A percentile compares a stretch with the other conserved stretches of the same genome.
Evolutionary conservation across 345 rosid genomes (phyloP).

Genomic region (Mercurialis annua): DNA sequence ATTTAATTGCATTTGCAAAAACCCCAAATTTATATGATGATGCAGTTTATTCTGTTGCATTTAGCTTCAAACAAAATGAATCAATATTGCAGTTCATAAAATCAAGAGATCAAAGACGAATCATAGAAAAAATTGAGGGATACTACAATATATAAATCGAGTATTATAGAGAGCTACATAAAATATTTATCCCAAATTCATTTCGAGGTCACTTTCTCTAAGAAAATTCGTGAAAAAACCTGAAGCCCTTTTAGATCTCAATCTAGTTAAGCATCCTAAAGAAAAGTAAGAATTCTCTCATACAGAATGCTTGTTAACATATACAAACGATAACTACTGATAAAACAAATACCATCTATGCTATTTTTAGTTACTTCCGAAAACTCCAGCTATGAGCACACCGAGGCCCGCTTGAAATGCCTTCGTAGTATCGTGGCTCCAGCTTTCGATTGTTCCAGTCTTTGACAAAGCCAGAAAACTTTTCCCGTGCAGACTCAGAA

Average conservation of each 20-base stretch:
- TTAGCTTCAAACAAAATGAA: too few species aligned
- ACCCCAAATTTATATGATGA: too few species aligned
- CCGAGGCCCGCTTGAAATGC: constrained; percentile 70
- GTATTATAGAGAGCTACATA: too few species aligned
- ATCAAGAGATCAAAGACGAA: too few species aligned
- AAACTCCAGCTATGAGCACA: constrained; percentile 82
- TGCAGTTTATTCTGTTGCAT: too few species aligned
- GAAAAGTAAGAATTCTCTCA: neutral
- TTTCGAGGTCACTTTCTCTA: neutral
- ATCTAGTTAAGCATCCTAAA: neutral
- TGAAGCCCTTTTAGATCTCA: neutral
- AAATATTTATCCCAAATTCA: too few species aligned
- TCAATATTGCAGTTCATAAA: too few species aligned
- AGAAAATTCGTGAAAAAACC: neutral
- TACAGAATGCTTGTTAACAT: neutral
- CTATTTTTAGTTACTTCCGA: constrained; percentile 28
- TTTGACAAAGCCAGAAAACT: constrained; percentile 59
- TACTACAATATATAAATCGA: too few species aligned
- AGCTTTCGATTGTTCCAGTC: constrained; percentile 82
- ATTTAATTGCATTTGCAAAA: too few species aligned
- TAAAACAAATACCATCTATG: neutral
- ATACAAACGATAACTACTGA: neutral
- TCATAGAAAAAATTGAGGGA: too few species aligned
- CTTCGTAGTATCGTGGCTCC: constrained; percentile 69
- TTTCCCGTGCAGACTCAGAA: constrained; percentile 61